Evolutionary conservation across 768 basidiomycete genomes (phyloP), one percentile per base, ranked within the genome.

Genomic region (Hypsizygus marmoreus): DNA sequence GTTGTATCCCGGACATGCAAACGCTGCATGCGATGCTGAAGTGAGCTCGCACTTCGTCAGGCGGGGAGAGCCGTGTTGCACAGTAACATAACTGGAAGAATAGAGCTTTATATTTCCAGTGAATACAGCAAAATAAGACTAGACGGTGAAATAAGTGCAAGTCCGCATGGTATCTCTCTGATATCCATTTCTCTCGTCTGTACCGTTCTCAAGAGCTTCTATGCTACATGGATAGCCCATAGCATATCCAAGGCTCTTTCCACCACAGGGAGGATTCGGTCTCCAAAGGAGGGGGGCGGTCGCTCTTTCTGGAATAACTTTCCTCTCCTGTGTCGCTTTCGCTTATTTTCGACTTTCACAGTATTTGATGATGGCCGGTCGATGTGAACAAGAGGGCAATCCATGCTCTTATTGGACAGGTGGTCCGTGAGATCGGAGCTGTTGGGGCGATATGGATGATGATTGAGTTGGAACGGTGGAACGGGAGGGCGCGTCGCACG

Each of bases 1-100:
- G 81, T 8, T 81, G 82, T 54, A 66, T 88, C 26, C 88, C 88
- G 0, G 84, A 89, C 59, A 78, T 89, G 64, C 75, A 80, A 57
- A 88, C 88, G 0, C 61, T 86, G 28, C 62, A 46, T 38, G 48
- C 58, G 55, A 61, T 61, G 49, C 40, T 33, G 30, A 33, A 33
- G 36, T 49, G 25, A 10, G 30, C 14, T n/a, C n/a, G n/a, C n/a
- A n/a, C n/a, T n/a, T n/a, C n/a, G n/a, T n/a, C n/a, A n/a, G n/a
- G n/a, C n/a, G n/a, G n/a, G n/a, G n/a, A n/a, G n/a, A n/a, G n/a
- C n/a, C n/a, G n/a, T n/a, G n/a, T n/a, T n/a, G n/a, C n/a, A n/a
- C n/a, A n/a, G n/a, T n/a, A n/a, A n/a, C n/a, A n/a, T n/a, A n/a
- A n/a, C n/a, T n/a, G n/a, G n/a, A n/a, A n/a, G n/a, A n/a, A n/a